Conservation (phyloP, 805 yeast genomes). For the Clavispora carvajalis region DNA sequence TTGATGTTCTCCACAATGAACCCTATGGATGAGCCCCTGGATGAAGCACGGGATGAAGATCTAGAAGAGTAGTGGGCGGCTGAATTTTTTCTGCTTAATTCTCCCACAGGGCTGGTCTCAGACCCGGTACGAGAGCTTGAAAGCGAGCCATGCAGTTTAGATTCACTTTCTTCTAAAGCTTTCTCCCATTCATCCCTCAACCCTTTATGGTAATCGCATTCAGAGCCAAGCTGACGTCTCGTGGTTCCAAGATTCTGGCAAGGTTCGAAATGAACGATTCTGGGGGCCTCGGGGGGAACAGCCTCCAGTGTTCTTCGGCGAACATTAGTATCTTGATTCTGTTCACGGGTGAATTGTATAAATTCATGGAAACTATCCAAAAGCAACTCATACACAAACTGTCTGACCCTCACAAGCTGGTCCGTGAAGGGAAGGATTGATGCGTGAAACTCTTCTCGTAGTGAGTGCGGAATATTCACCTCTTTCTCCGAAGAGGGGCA, state of each 20-base stretch:
- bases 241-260: neutral
- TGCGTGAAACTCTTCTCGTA: slow-evolving; percentile 17
- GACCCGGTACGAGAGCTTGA: slow-evolving; percentile 4
- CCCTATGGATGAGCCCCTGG: slow-evolving; percentile 30
- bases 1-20: slow-evolving; percentile 26
- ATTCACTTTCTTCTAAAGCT: slow-evolving; percentile 8
- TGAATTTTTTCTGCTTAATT: slow-evolving; percentile 9
- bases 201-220: slow-evolving; percentile 4
- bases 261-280: neutral
- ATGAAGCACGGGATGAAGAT: slow-evolving; percentile 10
- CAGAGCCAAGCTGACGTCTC: neutral
- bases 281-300: slow-evolving; percentile 15
- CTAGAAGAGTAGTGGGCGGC: slow-evolving; percentile 6
- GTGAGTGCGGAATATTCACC: slow-evolving; percentile 26
- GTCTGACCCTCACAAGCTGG: slow-evolving; percentile 13
- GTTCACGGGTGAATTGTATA: slow-evolving; percentile 15
- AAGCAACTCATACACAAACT: slow-evolving; percentile 25
- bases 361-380: slow-evolving; percentile 31
- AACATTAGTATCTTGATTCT: slow-evolving; percentile 1
- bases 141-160: slow-evolving; percentile 6
- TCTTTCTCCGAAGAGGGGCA: slow-evolving; percentile 27
- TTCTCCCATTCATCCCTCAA: slow-evolving; percentile 14
- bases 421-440: slow-evolving; percentile 17
- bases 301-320: slow-evolving; percentile 18
- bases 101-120: neutral